These are phyloP conservation scores for Schizosaccharomyces pombe DNA, from an alignment of 805 yeast species.

Conservation along the genomic window ASM294v3 CU329670.1:1997001-1997500, in stretches of 20 bases:
- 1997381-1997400: conserved; percentile 68
- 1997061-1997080: too few species aligned
- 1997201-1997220: not conserved
- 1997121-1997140: too few species aligned
- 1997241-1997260: conserved; percentile 5
- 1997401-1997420: conserved; percentile 59
- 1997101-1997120: too few species aligned
- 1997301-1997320: conserved; percentile 84
- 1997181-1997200: too few species aligned
- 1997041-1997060: too few species aligned
- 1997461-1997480: conserved; percentile 79
- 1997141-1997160: too few species aligned
- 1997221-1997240: not conserved
- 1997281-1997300: conserved; percentile 79
- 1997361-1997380: conserved; percentile 50
- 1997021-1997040: too few species aligned
- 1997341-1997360: conserved; percentile 65
- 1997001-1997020: too few species aligned
- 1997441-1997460: conserved; percentile 87
- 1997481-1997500: conserved; percentile 73
- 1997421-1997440: conserved; percentile 78
- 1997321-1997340: conserved; percentile 76
- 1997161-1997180: too few species aligned
- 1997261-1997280: conserved; percentile 61
- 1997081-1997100: too few species aligned